Base-by-base conservation (phyloP, 2,329 filamentous ascomycete species). In the Arthrobotrys musiformis region DNA sequence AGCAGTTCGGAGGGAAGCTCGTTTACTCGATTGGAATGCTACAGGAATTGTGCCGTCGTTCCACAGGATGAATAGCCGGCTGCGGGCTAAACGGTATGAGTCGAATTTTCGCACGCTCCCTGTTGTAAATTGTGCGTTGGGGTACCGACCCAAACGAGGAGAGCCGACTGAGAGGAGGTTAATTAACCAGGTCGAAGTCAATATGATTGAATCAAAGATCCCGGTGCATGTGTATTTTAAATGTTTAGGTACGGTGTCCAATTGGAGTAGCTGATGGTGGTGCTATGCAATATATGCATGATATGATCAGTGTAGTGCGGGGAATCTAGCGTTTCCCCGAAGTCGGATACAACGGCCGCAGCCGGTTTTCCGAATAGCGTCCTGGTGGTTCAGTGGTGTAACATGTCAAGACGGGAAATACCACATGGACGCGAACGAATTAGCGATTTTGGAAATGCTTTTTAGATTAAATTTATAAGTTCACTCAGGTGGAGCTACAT, bases 81-180 rank as follows among this genome's bases (percentile, higher is more conserved):
- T 2, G n/a, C 13, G n/a, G 40, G 35, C 4, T 11, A 44, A 35
- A 35, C 37, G 22, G 26, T 40, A 48, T 68, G 63, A 68, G 46
- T 67, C 63, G 48, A 28, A 52, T 5, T 52, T 52, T 17, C 30
- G 48, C 48, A 30, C 9, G n/a, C 8, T 40, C n/a, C n/a, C 30
- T 70, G 66, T 70, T 70, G 66, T 42, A 70, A 24, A 33, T 70
- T 70, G 19, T 62, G 66, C 24, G 66, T 70, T 70, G 66, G n/a
- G n/a, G n/a, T n/a, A n/a, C n/a, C n/a, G n/a, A n/a, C n/a, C n/a
- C n/a, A n/a, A n/a, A n/a, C n/a, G n/a, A n/a, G n/a, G n/a, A n/a
- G n/a, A n/a, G n/a, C n/a, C n/a, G n/a, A n/a, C 30, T 33, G 30
- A 33, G 9, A 33, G 30, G 9, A 33, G 30, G 9, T n/a, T n/a